Conservation (phyloP, 768 basidiomycete genomes). For the Mycena vitilis region DNA sequence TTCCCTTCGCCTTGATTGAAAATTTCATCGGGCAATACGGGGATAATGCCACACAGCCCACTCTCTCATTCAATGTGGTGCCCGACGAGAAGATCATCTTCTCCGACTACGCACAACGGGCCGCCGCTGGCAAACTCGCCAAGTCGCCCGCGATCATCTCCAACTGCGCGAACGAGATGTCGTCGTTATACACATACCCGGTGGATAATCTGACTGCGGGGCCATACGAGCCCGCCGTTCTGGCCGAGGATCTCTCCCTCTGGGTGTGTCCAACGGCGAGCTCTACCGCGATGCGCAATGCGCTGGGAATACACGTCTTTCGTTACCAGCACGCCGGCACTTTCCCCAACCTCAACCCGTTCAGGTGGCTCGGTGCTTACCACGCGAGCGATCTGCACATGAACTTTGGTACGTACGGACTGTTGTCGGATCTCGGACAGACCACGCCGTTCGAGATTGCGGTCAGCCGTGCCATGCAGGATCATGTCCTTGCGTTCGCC, state of each 20-base stretch:
- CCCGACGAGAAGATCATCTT: conserved; percentile 26
- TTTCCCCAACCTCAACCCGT: conserved; percentile 22
- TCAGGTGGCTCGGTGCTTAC: conserved; percentile 32
- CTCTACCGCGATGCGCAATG: conserved; percentile 19
- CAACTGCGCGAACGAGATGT: conserved; percentile 25
- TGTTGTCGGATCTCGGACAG: conserved; percentile 9
- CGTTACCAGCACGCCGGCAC: conserved; percentile 30
- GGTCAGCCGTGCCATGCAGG: conserved; percentile 34
- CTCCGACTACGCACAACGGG: conserved; percentile 24
- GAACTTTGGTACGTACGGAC: conserved; percentile 38
- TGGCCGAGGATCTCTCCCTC: background rate
- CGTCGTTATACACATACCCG: conserved; percentile 20
- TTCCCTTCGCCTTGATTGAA: conserved; percentile 21
- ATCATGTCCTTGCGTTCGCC: conserved; percentile 35
- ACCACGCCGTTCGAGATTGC: conserved; percentile 25
- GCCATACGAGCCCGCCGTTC: conserved; percentile 20
- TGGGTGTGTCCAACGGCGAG: conserved; percentile 24
- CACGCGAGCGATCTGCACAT: conserved; percentile 36
- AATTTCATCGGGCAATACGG: conserved; percentile 31
- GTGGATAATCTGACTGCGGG: conserved; percentile 19
- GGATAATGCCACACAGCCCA: conserved; percentile 27
- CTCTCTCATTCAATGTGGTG: conserved; percentile 8
- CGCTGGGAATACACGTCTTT: conserved; percentile 18
- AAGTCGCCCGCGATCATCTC: conserved; percentile 22
- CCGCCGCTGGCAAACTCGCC: conserved; percentile 18